Evolutionary conservation across 257 asterid species (phyloP), one percentile per base, ranked within the genome.

Genomic region (Capsicum baccatum): DNA sequence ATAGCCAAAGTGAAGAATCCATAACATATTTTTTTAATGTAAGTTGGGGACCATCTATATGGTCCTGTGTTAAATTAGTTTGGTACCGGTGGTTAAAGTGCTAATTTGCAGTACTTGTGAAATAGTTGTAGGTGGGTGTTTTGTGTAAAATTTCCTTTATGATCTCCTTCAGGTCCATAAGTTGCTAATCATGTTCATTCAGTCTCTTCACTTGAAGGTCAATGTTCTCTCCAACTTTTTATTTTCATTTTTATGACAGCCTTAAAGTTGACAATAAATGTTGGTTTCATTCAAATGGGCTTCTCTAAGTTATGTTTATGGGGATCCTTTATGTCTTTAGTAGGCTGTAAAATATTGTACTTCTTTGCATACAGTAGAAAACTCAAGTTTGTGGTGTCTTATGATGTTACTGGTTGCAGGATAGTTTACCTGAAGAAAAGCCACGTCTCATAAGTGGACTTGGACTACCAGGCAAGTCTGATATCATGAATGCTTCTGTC

Each of bases 391-490:
- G 54, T 79, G 83, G 69, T 81, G 63, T 69, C 82, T 66, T 80
- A 74, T 86, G 79, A 67, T 85, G 81, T 84, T 76, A 50, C 9
- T 84, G 70, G 47, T 82, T 21, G 85, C 93, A 96, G 99, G 98
- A 92, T 83, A 82, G 83, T 87, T 91, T 96, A 84, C 97, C 98
- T 4, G 90, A 92, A 81, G 97, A 92, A 73, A 96, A 92, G 89
- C 99, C 98, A 42, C 94, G 98, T 35, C 97, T 93, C 84, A 88
- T 94, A 66, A 88, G 92, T 89, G 99, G 99, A 80, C 97, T 96
- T 56, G 98, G 91, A 85, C 99, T 96, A 87, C 98, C 98, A 88
- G 99, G 99, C 95, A 88, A 59, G n/a, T 3, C 80, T 84, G 54
- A 69, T 2, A 64, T 83, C 33, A 35, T 63, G 55, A 21, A 14